Conservation (phyloP, 306 rosid genomes). For the Trichosanthes cucumerina region DNA sequence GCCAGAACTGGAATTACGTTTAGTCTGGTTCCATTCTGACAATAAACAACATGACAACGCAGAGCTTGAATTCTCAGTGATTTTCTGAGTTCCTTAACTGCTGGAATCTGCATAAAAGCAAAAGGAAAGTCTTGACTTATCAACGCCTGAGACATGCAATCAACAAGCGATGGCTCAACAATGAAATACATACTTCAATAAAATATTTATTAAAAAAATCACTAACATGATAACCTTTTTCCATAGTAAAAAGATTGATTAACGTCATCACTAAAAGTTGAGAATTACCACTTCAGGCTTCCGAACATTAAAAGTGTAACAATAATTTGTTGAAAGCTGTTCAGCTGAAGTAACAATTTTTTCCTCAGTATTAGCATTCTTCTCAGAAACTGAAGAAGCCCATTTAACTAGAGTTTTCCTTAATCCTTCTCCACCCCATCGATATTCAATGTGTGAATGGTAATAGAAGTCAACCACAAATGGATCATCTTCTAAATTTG, state of each 20-base stretch:
- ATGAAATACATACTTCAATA: background rate
- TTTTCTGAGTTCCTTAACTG: constrained; percentile 83
- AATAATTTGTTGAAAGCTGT: constrained; percentile 85
- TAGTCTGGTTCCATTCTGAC: constrained; percentile 78
- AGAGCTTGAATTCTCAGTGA: constrained; percentile 82
- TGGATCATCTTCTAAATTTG: constrained; percentile 58
- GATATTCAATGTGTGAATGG: constrained; percentile 93
- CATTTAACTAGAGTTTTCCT: constrained; percentile 90
- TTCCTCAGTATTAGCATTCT: constrained; percentile 34
- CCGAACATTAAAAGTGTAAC: constrained; percentile 74
- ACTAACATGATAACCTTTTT: background rate
- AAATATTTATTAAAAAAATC: background rate
- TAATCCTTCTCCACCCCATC: constrained; percentile 99
- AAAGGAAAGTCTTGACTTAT: background rate
- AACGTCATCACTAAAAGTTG: constrained; percentile 7
- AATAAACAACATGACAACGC: constrained; percentile 90
- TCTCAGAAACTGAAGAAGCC: constrained; percentile 56
- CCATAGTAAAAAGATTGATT: background rate
- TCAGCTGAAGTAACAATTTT: constrained; percentile 60
- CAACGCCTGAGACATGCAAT: background rate
- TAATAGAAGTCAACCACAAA: constrained; percentile 92
- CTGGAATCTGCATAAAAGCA: constrained; percentile 45
- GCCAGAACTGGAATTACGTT: constrained; percentile 91
- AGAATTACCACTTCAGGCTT: constrained; percentile 59
- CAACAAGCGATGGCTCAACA: background rate